Evolutionary conservation across 176 grass and related monocot genomes (phyloP), one percentile per base, ranked within the genome.

Genomic region (Aegilops sharonensis): DNA sequence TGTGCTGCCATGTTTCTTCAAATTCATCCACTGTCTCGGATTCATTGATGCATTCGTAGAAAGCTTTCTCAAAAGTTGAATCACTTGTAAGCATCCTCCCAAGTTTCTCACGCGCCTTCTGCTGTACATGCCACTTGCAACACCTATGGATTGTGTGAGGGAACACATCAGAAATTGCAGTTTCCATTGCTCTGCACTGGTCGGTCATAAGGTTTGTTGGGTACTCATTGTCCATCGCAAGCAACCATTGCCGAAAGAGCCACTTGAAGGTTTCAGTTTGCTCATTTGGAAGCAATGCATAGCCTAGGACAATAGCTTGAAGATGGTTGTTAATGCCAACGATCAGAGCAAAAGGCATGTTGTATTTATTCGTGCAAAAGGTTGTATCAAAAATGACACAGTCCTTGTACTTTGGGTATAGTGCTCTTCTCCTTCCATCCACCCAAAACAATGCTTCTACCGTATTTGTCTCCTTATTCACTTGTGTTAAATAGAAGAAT

Each of bases 401-500:
- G 9, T 40, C 39, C 39, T 40, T 40, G 39, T 40, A 40, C 39
- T 40, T 40, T 1, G 39, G 9, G 39, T 40, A 40, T 40, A 40
- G 39, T 40, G 39, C 39, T 40, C 39, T 40, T 40, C 8, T 40
- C 9, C 39, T 40, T 9, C 39, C 8, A 40, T 40, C 39, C 9
- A 40, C 39, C 39, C 39, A 40, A 40, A 40, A 40, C 39, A 40
- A 40, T 40, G 31, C 14, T 8, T 37, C 15, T 31, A 0, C 12
- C 37, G 0, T n/a, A 69, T 36, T 36, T 20, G 6, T 36, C 20
- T 3, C 7, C 0, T 0, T 9, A 8, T 81, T 2, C 1, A 29
- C 8, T 3, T n/a, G 17, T 24, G 78, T 18, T 13, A 11, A 64
- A 60, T 84, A 88, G 10, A 54, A 92, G 18, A 89, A 89, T 0